A percentile compares a stretch with the other conserved stretches of the same genome.
Conservation (phyloP, 768 basidiomycete species). For the Coprinopsis sp. region DNA sequence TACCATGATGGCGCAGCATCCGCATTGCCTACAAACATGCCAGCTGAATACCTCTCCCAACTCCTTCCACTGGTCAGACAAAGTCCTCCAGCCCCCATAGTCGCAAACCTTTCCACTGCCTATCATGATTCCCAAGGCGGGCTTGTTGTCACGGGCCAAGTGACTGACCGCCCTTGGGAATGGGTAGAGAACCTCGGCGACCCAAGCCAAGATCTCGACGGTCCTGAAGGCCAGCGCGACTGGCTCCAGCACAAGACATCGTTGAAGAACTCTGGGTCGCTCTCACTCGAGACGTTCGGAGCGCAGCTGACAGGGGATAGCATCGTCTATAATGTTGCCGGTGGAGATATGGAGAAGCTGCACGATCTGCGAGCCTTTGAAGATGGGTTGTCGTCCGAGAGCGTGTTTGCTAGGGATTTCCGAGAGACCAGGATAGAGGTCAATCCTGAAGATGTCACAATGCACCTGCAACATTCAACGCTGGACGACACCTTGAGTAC, state of each 20-base stretch:
- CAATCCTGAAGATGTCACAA: slow-evolving; percentile 26
- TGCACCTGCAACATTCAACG: slow-evolving; percentile 18
- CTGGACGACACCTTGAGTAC: slow-evolving; percentile 7
- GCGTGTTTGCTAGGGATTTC: slow-evolving; percentile 71
- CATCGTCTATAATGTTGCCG: slow-evolving; percentile 28
- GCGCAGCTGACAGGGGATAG: slow-evolving; percentile 63
- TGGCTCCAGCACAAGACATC: slow-evolving; percentile 27
- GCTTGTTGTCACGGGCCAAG: slow-evolving; percentile 43
- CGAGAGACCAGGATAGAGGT: slow-evolving; percentile 58
- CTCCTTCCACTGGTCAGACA: slow-evolving; percentile 56
- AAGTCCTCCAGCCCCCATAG: slow-evolving; percentile 43
- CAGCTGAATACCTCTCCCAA: slow-evolving; percentile 52
- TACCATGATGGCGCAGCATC: slow-evolving; percentile 51
- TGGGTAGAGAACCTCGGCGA: slow-evolving; percentile 80
- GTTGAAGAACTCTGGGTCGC: slow-evolving; percentile 63
- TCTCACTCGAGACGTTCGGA: slow-evolving; percentile 69
- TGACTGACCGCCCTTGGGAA: slow-evolving; percentile 80
- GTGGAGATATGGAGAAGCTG: slow-evolving; percentile 31
- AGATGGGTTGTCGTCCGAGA: slow-evolving; percentile 59
- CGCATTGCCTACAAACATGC: slow-evolving; percentile 52
- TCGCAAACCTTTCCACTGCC: slow-evolving; percentile 55
- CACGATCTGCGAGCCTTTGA: slow-evolving; percentile 56
- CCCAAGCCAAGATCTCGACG: slow-evolving; percentile 38
- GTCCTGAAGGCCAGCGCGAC: slow-evolving; percentile 38
- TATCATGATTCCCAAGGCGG: slow-evolving; percentile 53